Evolutionary conservation across 2,329 filamentous ascomycete species (phyloP).

Genomic region (Penicillium olsonii): DNA sequence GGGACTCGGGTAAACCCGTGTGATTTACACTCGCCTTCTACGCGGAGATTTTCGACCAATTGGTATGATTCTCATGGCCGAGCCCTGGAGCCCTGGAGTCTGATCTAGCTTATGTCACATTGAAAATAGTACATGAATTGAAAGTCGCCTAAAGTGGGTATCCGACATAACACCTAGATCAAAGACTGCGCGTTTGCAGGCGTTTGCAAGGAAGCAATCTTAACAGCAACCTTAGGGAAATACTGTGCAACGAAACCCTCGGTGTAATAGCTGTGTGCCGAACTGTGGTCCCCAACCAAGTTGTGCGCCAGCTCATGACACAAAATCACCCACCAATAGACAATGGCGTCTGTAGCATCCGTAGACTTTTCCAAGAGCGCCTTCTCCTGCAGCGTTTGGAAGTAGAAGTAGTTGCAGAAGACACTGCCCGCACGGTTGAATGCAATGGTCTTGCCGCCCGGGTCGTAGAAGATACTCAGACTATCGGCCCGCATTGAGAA

Average conservation of each 20-base stretch:
- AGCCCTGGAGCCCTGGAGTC: no score
- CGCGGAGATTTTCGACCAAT: no score
- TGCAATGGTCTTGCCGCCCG: constrained; percentile 76
- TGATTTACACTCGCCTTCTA: no score
- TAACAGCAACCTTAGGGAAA: constrained; percentile 68
- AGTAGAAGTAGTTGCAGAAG: constrained; percentile 93
- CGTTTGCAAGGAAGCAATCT: constrained; percentile 40
- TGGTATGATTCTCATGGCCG: no score
- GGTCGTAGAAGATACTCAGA: constrained; percentile 86
- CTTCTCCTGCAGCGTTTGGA: constrained; percentile 71
- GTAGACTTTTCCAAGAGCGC: constrained; percentile 44
- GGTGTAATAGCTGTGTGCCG: constrained; percentile 80
- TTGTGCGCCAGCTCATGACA: constrained; percentile 97
- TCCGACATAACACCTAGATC: constrained; percentile 4
- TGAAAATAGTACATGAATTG: background rate
- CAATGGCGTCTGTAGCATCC: constrained; percentile 66
- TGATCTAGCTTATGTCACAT: background rate
- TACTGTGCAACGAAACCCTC: constrained; percentile 79
- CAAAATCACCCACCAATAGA: constrained; percentile 94
- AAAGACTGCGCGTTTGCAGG: background rate
- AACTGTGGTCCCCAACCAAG: constrained; percentile 73
- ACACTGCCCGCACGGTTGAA: constrained; percentile 87
- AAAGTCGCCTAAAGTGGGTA: constrained; percentile 4
- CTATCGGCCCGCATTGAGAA: constrained; percentile 70
- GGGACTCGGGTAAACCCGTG: no score